A percentile compares a stretch with the other conserved stretches of the same genome.
Conservation (phyloP, 306 rosid species). For the Biancaea sappan region DNA sequence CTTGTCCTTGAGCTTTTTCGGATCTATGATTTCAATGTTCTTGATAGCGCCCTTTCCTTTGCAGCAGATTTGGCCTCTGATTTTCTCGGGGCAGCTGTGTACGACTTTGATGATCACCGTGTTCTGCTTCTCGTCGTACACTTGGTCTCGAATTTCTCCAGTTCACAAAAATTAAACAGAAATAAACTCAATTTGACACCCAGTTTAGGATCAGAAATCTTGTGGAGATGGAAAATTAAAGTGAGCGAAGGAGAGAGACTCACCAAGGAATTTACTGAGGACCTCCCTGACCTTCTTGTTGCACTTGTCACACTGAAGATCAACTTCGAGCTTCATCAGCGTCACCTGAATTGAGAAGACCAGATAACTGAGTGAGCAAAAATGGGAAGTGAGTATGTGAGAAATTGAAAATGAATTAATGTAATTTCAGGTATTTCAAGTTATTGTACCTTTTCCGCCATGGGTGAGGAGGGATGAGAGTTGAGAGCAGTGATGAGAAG, state of each 20-base stretch:
- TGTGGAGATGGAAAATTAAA: too few relatives aligned
- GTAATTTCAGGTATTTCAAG: too few relatives aligned
- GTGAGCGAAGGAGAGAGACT: conserved; percentile 38
- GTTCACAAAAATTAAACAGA: conserved; percentile 42
- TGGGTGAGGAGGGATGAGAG: too few relatives aligned
- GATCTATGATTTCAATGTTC: conserved; percentile 64
- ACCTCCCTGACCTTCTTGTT: conserved; percentile 73
- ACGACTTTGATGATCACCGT: conserved; percentile 63
- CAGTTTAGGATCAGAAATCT: background rate
- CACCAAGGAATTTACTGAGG: conserved; percentile 72
- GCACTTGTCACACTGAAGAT: conserved; percentile 71
- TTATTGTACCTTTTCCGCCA: conserved; percentile 45
- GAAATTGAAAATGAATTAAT: too few relatives aligned
- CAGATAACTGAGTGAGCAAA: too few relatives aligned
- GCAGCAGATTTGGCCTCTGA: conserved; percentile 55
- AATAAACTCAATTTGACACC: conserved; percentile 38
- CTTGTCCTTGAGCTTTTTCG: conserved; percentile 21
- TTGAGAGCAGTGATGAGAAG: too few relatives aligned
- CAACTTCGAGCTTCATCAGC: conserved; percentile 66
- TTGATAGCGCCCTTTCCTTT: conserved; percentile 61
- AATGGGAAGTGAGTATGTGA: too few relatives aligned
- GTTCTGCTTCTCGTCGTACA: conserved; percentile 61
- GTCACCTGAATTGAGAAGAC: conserved; percentile 49
- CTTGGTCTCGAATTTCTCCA: conserved; percentile 84
- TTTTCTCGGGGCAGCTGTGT: conserved; percentile 75